Evolutionary conservation across 1,139 yeast species (phyloP), one percentile per base, ranked within the genome.

Genomic region (Lodderomyces orthopsilosis): DNA sequence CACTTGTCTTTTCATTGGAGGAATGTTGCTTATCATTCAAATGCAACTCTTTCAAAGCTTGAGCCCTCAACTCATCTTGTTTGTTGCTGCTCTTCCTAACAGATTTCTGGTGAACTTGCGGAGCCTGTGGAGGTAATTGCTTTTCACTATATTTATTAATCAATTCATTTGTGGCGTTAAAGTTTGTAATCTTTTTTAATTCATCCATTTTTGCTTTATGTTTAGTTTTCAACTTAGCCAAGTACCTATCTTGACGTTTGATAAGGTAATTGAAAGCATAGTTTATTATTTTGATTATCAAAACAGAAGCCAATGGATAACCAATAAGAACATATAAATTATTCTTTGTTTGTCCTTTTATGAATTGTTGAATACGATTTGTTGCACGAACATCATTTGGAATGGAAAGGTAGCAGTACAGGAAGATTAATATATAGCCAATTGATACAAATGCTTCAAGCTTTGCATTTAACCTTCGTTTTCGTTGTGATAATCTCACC

Each of bases 161-260:
- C 44, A 91, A 70, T 13, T 86, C 82, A 59, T 80, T 82, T 1
- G 97, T 88, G 17, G 84, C 76, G 54, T 85, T 79, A 62, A 82
- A 93, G 54, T 87, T 86, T 18, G 96, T 87, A 53, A 79, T 74
- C 47, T 81, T 79, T 63, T 91, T 91, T 63, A 91, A 70, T 46
- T 85, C 90, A 15, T 81, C 84, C 40, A 91, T 75, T 61, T 85
- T 84, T 24, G 68, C 70, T 46, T 71, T 68, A 50, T 86, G 95
- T 45, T 73, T 66, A 33, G 69, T 66, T 50, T 73, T 70, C 48
- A 84, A 64, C 7, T 33, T 46, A 48, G 51, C 50, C 19, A 58
- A 52, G 12, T 51, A 35, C 13, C 43, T 47, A 48, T 55, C 50
- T 52, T 64, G 46, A 19, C 55, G 53, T 8, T 49, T 51, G 22